Evolutionary conservation across 2,329 filamentous ascomycete species (phyloP).

Genomic region (Zymoseptoria brevis): DNA sequence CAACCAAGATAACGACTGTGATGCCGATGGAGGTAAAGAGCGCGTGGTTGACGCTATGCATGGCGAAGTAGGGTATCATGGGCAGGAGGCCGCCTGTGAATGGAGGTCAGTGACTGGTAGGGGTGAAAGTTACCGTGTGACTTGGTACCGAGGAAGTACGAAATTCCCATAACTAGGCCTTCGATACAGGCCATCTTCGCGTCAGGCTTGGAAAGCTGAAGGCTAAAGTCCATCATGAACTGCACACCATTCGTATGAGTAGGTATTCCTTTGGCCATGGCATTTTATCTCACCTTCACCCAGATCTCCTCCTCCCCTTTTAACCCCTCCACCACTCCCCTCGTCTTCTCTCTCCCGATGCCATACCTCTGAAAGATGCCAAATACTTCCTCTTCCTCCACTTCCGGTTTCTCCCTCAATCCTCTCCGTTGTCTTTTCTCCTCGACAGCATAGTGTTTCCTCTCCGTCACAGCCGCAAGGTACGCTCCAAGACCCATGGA

Average conservation of each 20-base stretch:
- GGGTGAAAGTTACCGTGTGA: too few species aligned
- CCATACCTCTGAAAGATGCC: constrained; percentile 45
- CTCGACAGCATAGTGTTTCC: constrained; percentile 44
- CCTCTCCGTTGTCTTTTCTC: constrained; percentile 40
- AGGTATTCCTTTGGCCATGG: background rate
- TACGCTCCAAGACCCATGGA: constrained; percentile 72
- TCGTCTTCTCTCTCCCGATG: constrained; percentile 37
- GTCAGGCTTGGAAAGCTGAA: constrained; percentile 40
- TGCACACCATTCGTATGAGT: constrained; percentile 4
- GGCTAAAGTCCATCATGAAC: constrained; percentile 55
- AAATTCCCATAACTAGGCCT: constrained; percentile 33
- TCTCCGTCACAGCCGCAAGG: constrained; percentile 55
- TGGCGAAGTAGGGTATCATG: constrained; percentile 46
- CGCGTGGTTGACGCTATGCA: constrained; percentile 32
- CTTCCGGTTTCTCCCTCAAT: constrained; percentile 37
- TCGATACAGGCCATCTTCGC: constrained; percentile 42
- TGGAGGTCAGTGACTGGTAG: background rate
- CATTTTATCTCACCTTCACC: constrained; percentile 30
- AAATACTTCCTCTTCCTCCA: constrained; percentile 34
- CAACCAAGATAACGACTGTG: constrained; percentile 41
- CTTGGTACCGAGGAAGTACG: constrained; percentile 31
- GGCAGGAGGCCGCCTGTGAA: constrained; percentile 34
- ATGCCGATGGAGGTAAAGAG: constrained; percentile 46
- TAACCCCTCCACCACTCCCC: constrained; percentile 45
- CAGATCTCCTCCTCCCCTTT: constrained; percentile 42